Evolutionary conservation across 352 stramenopile genomes (phyloP), one percentile per base, ranked within the genome.

Genomic region (Blastocystis sp.): DNA sequence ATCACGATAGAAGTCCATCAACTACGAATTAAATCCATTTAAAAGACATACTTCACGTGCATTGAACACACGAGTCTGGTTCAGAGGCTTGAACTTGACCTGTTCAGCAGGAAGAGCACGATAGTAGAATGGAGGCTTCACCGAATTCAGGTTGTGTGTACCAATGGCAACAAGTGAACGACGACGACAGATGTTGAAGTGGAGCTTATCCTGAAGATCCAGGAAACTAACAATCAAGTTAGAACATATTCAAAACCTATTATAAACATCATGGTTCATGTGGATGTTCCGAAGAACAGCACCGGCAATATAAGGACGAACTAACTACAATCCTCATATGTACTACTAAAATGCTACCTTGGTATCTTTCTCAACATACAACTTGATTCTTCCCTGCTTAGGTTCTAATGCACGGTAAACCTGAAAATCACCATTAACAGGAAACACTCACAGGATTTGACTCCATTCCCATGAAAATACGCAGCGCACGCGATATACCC

Each of bases 181-280:
- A 78, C 96, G 95, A 90, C 97, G 95, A 93, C 97, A 99, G 73
- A 99, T 97, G 93, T 99, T 99, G 79, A 98, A 95, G 92, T 99
- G 97, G 68, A 99, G 93, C 92, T 99, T 98, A 93, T 99, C 97
- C 93, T 99, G 97, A 90, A 99, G 93, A 89, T 99, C 97, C 79
- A 99, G 99, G 93, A 99, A 99, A 91, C 95, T 89, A 78, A 9
- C 30, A 48, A 69, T 88, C 22, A 75, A 90, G 1, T 19, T 19
- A 27, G n/a, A 91, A 90, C 22, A 1, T 19, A 2, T 22, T 11
- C 13, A 51, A 51, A 15, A 89, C 78, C 48, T 98, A 82, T 98
- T 94, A 92, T 99, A 99, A 54, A 95, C 93, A 80, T 97, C 93
- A 70, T 96, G 92, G 44, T 95, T 97, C 90, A 99, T 98, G 84